Evolutionary conservation across 306 rosid genomes (phyloP).

Genomic region (Argentina anserina): DNA sequence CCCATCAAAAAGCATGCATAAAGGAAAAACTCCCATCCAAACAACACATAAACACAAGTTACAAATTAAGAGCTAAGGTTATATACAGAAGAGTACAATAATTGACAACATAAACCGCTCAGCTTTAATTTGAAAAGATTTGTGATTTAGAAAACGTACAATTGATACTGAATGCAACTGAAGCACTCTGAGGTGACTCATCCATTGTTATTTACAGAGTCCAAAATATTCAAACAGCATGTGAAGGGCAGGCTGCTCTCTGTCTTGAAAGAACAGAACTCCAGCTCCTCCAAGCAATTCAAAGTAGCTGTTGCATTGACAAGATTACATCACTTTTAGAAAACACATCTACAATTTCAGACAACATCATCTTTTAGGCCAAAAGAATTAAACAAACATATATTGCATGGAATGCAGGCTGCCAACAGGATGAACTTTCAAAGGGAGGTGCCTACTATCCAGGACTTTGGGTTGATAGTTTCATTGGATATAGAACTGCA

Average conservation of each 20-base stretch:
- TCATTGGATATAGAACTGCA: neutral
- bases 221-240: neutral
- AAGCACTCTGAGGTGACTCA: conserved; percentile 1
- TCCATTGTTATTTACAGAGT: conserved; percentile 6
- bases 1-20: too few species aligned
- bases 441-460: neutral
- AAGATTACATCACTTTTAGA: neutral
- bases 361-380: neutral
- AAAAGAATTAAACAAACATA: neutral
- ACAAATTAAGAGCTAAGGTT: neutral
- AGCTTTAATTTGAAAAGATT: neutral
- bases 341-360: neutral
- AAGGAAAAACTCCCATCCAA: neutral
- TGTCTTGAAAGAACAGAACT: neutral
- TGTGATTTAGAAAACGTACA: conserved; percentile 25
- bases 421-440: neutral
- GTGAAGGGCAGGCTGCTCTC: neutral
- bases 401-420: conserved; percentile 7
- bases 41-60: neutral
- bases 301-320: neutral
- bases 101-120: neutral
- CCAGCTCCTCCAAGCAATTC: conserved; percentile 13
- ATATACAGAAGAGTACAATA: neutral
- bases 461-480: neutral
- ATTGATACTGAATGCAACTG: conserved; percentile 11